Conservation (phyloP, 306 rosid genomes). For the Prosopis cineraria region DNA sequence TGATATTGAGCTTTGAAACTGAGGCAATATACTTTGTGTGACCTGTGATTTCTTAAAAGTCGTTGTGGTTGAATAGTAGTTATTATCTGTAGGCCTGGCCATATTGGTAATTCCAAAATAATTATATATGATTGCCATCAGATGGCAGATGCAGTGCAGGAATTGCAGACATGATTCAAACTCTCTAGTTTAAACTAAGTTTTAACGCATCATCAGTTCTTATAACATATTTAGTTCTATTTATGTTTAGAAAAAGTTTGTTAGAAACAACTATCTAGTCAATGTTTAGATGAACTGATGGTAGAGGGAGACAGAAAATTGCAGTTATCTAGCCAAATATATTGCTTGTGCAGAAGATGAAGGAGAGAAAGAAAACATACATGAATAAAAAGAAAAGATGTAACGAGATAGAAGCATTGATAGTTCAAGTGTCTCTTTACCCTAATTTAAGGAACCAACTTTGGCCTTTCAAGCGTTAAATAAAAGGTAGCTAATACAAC, state of each 20-base stretch:
- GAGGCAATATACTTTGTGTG: background rate
- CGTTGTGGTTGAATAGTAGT: slow-evolving; percentile 6
- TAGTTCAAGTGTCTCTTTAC: too few relatives aligned
- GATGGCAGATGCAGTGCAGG: slow-evolving; percentile 6
- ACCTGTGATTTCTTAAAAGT: background rate
- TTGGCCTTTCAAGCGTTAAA: too few relatives aligned
- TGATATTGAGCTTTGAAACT: slow-evolving; percentile 13
- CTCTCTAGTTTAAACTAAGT: background rate
- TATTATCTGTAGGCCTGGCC: slow-evolving; percentile 2
- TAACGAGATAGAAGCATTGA: background rate
- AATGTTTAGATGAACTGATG: background rate
- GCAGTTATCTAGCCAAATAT: background rate
- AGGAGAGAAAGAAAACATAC: background rate
- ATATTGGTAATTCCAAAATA: slow-evolving; percentile 1
- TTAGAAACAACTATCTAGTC: background rate
- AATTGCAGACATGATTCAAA: slow-evolving; percentile 6
- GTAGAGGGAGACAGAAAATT: background rate
- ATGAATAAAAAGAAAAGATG: background rate
- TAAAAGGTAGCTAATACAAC: too few relatives aligned
- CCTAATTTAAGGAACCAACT: too few relatives aligned
- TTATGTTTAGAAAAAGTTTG: background rate
- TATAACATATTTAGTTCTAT: background rate
- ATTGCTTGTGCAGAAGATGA: background rate
- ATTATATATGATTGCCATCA: background rate
- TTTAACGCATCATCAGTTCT: background rate